A percentile compares a stretch with the other conserved stretches of the same genome.
These are phyloP conservation scores for Debaryomyces hansenii DNA, from an alignment of 805 yeast species.

Conservation along the genomic window DNA sequence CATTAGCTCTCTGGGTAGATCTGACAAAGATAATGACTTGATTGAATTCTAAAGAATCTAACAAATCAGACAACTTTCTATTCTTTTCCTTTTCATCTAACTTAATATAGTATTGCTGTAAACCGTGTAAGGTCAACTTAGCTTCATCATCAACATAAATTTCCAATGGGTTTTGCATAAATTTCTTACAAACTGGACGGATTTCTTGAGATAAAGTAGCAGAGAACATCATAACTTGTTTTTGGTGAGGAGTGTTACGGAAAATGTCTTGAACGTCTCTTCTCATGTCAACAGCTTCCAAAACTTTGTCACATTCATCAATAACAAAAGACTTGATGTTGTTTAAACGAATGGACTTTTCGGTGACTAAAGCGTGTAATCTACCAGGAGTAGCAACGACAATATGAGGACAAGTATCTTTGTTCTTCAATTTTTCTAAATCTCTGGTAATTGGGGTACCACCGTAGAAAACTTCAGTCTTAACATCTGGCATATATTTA, in stretches of 20 bases:
- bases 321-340: slow-evolving; percentile 92
- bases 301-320: slow-evolving; percentile 98
- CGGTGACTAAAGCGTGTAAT: slow-evolving; percentile 89
- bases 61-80: slow-evolving; percentile 84
- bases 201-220: slow-evolving; percentile 94
- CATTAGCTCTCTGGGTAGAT: slow-evolving; percentile 88
- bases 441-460: slow-evolving; percentile 88
- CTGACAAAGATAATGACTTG: slow-evolving; percentile 96
- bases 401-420: slow-evolving; percentile 94
- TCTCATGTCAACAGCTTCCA: slow-evolving; percentile 92
- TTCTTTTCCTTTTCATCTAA: slow-evolving; percentile 90
- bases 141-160: slow-evolving; percentile 97
- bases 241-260: slow-evolving; percentile 96
- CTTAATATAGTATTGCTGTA: slow-evolving; percentile 94
- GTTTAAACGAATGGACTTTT: slow-evolving; percentile 81
- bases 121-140: slow-evolving; percentile 94
- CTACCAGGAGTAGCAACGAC: slow-evolving; percentile 99
- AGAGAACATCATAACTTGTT: slow-evolving; percentile 99
- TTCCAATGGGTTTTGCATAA: slow-evolving; percentile 97
- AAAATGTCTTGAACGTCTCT: slow-evolving; percentile 97
- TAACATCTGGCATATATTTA: slow-evolving; percentile 97
- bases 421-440: slow-evolving; percentile 82
- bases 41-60: slow-evolving; percentile 93
- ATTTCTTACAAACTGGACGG: slow-evolving; percentile 95
- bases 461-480: slow-evolving; percentile 95